These are phyloP conservation scores for Coffea canephora DNA, from an alignment of 257 asterid species.

Conservation along the genomic window DNA sequence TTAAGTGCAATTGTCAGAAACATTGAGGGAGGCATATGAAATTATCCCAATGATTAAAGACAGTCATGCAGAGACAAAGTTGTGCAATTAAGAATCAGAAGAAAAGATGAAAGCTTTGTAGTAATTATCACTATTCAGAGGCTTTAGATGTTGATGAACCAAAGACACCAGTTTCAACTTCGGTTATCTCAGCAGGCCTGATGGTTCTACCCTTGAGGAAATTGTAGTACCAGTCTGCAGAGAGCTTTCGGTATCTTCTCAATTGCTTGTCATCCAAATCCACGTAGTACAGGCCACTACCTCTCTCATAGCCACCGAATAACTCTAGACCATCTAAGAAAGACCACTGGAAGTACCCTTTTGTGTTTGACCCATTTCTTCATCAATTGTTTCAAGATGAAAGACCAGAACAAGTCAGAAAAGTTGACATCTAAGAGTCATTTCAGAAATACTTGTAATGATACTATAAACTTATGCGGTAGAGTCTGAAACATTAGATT, in stretches of 20 bases:
- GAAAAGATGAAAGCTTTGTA: neutral
- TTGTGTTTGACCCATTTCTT: slow-evolving; percentile 55
- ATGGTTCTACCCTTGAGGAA: slow-evolving; percentile 38
- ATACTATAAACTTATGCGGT: neutral
- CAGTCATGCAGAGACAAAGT: too few species aligned
- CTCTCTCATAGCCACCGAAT: slow-evolving; percentile 30
- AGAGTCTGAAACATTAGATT: neutral
- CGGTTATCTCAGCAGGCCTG: neutral
- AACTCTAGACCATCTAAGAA: slow-evolving; percentile 61
- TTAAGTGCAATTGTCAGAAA: too few species aligned
- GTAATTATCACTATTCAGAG: too few species aligned
- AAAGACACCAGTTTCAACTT: neutral
- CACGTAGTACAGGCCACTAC: slow-evolving; percentile 34
- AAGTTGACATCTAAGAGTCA: neutral
- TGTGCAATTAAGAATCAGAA: neutral
- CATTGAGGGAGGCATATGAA: too few species aligned
- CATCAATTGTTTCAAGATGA: neutral
- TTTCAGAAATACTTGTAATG: neutral
- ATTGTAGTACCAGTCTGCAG: slow-evolving; percentile 49
- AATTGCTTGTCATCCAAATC: slow-evolving; percentile 44
- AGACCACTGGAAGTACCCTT: slow-evolving; percentile 56
- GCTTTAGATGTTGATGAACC: too few species aligned
- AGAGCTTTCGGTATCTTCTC: slow-evolving; percentile 40
- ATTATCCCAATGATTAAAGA: too few species aligned
- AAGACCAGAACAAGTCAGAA: neutral